Base-by-base conservation (phyloP, 495 filamentous ascomycete genomes). In the Talaromyces liani region DNA sequence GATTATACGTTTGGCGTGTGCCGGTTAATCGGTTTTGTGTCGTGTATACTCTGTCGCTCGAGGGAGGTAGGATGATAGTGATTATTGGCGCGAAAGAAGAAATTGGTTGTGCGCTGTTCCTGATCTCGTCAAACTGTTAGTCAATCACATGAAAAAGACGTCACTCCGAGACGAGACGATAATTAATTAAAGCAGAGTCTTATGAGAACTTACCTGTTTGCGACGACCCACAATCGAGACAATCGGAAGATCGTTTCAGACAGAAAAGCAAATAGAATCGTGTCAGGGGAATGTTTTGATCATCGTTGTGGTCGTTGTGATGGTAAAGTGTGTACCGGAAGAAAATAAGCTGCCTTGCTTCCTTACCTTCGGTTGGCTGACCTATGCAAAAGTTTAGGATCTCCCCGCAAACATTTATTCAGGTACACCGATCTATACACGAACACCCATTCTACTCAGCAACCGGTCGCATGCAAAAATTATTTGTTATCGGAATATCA, bases 101-200 rank as follows among this genome's bases (percentile, higher is more conserved):
- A 29, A 29, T 12, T 25, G 53, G 53, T 56, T 25, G 22, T 56
- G 53, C 53, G 18, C 8, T 22, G 18, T 25, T 12, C 10, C 18
- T 54, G 4, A 3, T 25, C 18, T 29, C n/a, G 53, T 56, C 53
- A 9, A 25, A 56, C 53, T 0, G 24, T 56, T n/a, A n/a, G 53
- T 29, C 22, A 27, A 56, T 56, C 53, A 56, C 53, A 56, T 56
- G 53, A 56, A 56, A 56, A 56, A 56, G 45, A 20, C 45, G 45
- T 49, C 45, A 49, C 45, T 49, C 45, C 53, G 53, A 56, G 53
- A 56, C 14, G 36, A 41, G 36, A 56, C 22, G 27, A 27, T 29
- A 33, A 33, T 33, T 7, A 10, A 36, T 31, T 54, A 22, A 25
- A 16, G 12, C 51, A 29, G 10, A 56, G 10, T 16, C 53, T 14